Evolutionary conservation across 1,139 yeast genomes (phyloP), one percentile per base, ranked within the genome.

Genomic region (Geotrichum histeridarum): DNA sequence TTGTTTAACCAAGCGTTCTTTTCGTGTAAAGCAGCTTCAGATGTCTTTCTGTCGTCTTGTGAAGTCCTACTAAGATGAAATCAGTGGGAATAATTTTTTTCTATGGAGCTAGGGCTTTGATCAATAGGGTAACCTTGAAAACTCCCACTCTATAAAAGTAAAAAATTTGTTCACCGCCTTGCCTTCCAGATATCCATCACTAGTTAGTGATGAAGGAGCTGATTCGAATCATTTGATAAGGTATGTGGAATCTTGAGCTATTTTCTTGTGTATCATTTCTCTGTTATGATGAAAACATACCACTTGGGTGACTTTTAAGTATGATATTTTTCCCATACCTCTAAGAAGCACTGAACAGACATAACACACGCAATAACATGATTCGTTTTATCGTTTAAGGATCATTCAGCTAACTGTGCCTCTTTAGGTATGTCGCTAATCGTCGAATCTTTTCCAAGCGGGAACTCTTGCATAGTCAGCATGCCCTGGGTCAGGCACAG

Each of bases 321-420:
- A 58, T 51, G 57, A 53, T 54, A 22, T 22, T 47, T 50, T 49
- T 51, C 63, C 60, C 49, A 55, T 60, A 52, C 67, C 67, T 64
- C 67, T 64, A 64, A 64, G 67, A 64, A 64, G 67, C 67, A 55
- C 67, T 64, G 67, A 64, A 37, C 44, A 48, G 47, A 44, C 12
- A 17, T 14, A 22, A n/a, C n/a, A 30, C 22, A 9, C 5, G 14
- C 18, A 37, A 27, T 14, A 22, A 22, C 27, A 22, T 22, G 27
- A 22, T 22, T 22, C 27, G 5, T 22, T 22, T 22, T 22, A 22
- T 22, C 27, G 27, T 22, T 22, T 5, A 3, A 22, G 27, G 27
- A 22, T 22, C 27, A 22, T 5, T 22, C 27, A 22, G 27, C 27
- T 22, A 22, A 22, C 27, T 22, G 27, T 22, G 27, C 3, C 3